phyloP scores from a whole-genome alignment of 805 yeast genomes.

The Candida sakaeoensis region DNA sequence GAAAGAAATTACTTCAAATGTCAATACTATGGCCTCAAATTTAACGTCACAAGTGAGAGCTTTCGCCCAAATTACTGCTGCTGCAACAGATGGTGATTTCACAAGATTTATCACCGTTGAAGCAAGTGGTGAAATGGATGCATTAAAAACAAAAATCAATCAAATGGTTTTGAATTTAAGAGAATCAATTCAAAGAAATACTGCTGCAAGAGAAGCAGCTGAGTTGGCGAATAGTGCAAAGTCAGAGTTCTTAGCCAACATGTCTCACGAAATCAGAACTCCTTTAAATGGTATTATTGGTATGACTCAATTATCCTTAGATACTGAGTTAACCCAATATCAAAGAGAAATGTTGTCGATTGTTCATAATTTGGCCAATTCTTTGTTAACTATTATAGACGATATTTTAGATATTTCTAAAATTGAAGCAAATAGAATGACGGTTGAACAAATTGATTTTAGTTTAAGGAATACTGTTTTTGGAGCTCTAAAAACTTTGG shows the following conservation, averaged over 20 bases:
- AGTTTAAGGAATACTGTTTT: slow-evolving; percentile 83
- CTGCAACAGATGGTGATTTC: slow-evolving; percentile 92
- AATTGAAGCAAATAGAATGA: slow-evolving; percentile 92
- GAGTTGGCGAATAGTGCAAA: slow-evolving; percentile 86
- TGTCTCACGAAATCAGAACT: slow-evolving; percentile 70
- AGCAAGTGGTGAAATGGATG: slow-evolving; percentile 88
- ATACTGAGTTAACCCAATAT: slow-evolving; percentile 84
- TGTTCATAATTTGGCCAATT: slow-evolving; percentile 84
- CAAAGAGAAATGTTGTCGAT: slow-evolving; percentile 89
- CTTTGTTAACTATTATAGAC: slow-evolving; percentile 80
- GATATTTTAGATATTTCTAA: slow-evolving; percentile 89
- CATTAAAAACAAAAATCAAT: slow-evolving; percentile 59
- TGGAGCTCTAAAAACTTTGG: slow-evolving; percentile 84
- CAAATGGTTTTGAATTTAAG: slow-evolving; percentile 84
- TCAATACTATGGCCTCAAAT: slow-evolving; percentile 91
- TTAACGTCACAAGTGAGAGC: slow-evolving; percentile 90
- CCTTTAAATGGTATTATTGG: slow-evolving; percentile 93
- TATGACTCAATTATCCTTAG: slow-evolving; percentile 86
- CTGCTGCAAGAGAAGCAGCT: slow-evolving; percentile 93
- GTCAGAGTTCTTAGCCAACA: slow-evolving; percentile 86
- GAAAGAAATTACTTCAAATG: slow-evolving; percentile 89
- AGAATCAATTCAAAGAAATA: slow-evolving; percentile 86
- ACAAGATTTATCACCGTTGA: slow-evolving; percentile 88
- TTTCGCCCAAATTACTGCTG: slow-evolving; percentile 89
- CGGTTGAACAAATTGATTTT: slow-evolving; percentile 85